These are phyloP conservation scores for Corinectria fuckeliana DNA, from an alignment of 2,329 filamentous ascomycete genomes.

Conservation along the genomic window DNA sequence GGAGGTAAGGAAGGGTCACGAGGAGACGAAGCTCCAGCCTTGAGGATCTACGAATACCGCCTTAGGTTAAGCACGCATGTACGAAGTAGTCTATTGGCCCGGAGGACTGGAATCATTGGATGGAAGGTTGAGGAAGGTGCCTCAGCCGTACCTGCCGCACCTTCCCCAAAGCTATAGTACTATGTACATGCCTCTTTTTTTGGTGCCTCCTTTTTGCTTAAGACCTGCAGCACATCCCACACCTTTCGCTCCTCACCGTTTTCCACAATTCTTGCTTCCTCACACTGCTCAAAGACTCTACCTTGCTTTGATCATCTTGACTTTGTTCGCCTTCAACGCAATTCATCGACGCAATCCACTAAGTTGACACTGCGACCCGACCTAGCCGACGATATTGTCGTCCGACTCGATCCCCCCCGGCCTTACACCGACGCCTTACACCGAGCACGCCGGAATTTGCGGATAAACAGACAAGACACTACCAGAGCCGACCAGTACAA, in stretches of 20 bases:
- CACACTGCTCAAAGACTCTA: not conserved
- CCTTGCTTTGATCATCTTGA: not conserved
- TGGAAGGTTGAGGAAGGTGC: slow-evolving; percentile 2
- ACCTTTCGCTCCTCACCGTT: slow-evolving; percentile 3
- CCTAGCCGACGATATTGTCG: not conserved
- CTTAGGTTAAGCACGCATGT: too few relatives aligned
- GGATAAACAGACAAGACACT: not conserved
- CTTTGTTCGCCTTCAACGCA: not conserved
- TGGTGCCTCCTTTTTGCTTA: not conserved
- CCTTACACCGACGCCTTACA: not conserved
- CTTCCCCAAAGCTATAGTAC: slow-evolving; percentile 2
- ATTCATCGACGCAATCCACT: not conserved
- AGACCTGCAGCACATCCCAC: too few relatives aligned
- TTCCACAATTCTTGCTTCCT: not conserved
- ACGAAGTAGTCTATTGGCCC: too few relatives aligned
- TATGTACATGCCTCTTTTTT: slow-evolving; percentile 20
- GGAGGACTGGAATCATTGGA: not conserved
- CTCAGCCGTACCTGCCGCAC: slow-evolving; percentile 24
- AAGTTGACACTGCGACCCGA: not conserved
- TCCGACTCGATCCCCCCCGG: slow-evolving; percentile 4
- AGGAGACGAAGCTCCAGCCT: not conserved
- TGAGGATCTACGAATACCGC: too few relatives aligned
- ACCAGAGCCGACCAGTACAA: not conserved
- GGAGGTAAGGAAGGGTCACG: slow-evolving; percentile 2
- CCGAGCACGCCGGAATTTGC: not conserved